Percentiles rank a stretch among this genome's conserved stretches.
Evolutionary conservation across 2,329 filamentous ascomycete species (phyloP).

Genomic region (Aspergillus spinulosporus): DNA sequence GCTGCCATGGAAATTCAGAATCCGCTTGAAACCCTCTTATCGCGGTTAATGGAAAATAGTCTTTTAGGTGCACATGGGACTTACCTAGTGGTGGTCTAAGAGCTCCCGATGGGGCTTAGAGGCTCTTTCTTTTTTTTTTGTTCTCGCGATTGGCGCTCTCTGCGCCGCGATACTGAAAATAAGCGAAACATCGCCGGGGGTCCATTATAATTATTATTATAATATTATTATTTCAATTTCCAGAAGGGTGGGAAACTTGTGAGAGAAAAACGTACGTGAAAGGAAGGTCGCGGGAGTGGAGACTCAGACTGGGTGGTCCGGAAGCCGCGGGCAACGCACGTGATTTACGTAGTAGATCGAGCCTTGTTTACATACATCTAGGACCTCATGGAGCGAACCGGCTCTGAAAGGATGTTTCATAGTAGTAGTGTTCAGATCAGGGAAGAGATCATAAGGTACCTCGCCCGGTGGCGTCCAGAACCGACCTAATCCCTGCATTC

Average conservation of each 20-base stretch:
- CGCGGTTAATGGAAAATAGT: too few species aligned
- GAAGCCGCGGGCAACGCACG: background rate
- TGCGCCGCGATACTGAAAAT: slow-evolving; percentile 6
- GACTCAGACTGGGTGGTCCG: background rate
- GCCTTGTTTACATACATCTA: too few species aligned
- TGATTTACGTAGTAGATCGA: background rate
- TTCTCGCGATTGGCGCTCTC: slow-evolving; percentile 8
- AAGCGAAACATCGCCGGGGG: background rate
- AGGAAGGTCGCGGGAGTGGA: background rate
- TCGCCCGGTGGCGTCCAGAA: slow-evolving; percentile 24
- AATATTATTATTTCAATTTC: background rate
- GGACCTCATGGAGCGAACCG: background rate
- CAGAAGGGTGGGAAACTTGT: background rate
- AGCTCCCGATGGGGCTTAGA: too few species aligned
- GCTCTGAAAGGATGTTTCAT: slow-evolving; percentile 17
- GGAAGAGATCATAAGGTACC: slow-evolving; percentile 22
- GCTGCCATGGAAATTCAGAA: too few species aligned
- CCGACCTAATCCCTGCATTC: slow-evolving; percentile 24
- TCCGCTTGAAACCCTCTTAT: too few species aligned
- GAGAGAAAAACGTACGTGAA: background rate
- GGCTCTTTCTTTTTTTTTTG: background rate
- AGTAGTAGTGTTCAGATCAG: too few species aligned
- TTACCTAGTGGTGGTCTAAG: too few species aligned
- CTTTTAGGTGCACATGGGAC: too few species aligned
- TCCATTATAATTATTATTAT: background rate